A percentile compares a stretch with the other conserved stretches of the same genome.
These are phyloP conservation scores for Exobasidium cylindrosporum DNA, from an alignment of 1,284 basidiomycete species.

Conservation along the genomic window DNA sequence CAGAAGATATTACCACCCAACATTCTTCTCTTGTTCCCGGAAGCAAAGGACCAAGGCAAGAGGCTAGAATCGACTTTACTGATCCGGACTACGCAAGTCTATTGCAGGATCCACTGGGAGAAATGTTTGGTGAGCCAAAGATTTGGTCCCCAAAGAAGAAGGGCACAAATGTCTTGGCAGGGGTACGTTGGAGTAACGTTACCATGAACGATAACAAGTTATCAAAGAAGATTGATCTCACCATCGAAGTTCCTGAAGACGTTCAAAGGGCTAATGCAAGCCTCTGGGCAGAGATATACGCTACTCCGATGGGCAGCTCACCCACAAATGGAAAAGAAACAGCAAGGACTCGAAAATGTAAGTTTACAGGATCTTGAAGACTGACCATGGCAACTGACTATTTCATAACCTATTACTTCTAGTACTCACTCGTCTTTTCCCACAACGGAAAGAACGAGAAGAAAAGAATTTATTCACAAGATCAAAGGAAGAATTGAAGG, in stretches of 20 bases:
- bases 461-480: slow-evolving; percentile 73
- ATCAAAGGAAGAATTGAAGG: slow-evolving; percentile 41
- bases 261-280: slow-evolving; percentile 27
- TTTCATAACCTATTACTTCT: no score
- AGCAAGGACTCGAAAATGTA: slow-evolving; percentile 13
- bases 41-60: neutral
- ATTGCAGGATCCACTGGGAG: slow-evolving; percentile 23
- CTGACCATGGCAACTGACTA: no score
- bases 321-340: slow-evolving; percentile 5
- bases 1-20: slow-evolving; percentile 26
- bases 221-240: slow-evolving; percentile 24
- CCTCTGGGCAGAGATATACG: slow-evolving; percentile 76
- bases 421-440: slow-evolving; percentile 81
- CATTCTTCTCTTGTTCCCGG: slow-evolving; percentile 25
- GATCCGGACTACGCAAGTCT: slow-evolving; percentile 22
- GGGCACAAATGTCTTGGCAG: slow-evolving; percentile 18
- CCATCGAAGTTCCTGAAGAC: slow-evolving; percentile 20
- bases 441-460: slow-evolving; percentile 70
- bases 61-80: neutral
- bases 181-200: slow-evolving; percentile 31
- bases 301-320: slow-evolving; percentile 60
- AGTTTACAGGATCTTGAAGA: no score
- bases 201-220: slow-evolving; percentile 23
- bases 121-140: neutral
- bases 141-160: neutral